Evolutionary conservation across 169 alveolate species (phyloP).

Genomic region (Babesia gibsoni): DNA sequence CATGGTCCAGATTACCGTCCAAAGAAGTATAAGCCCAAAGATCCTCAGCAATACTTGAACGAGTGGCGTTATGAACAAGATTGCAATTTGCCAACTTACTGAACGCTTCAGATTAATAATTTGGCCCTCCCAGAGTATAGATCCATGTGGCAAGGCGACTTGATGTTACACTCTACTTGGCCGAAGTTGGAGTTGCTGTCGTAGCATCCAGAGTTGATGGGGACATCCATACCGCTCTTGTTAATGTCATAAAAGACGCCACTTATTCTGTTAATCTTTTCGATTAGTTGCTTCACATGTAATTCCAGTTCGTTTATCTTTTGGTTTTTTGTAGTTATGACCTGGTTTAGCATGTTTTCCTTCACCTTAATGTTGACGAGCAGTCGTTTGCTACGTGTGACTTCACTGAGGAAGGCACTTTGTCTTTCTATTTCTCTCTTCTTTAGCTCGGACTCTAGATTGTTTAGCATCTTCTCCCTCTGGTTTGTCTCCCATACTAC

Average conservation of each 20-base stretch:
- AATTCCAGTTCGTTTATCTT: conserved; percentile 18
- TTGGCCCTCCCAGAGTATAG: conserved; percentile 38
- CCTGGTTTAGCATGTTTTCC: conserved; percentile 51
- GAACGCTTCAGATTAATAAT: not conserved
- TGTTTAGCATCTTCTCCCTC: conserved; percentile 57
- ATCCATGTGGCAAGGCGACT: conserved; percentile 52
- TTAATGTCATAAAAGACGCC: conserved; percentile 37
- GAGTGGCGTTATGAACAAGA: conserved; percentile 60
- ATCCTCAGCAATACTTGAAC: conserved; percentile 41
- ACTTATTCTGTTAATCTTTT: conserved; percentile 24
- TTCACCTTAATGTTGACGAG: conserved; percentile 50
- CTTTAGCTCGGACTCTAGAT: conserved; percentile 49
- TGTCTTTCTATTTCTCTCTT: conserved; percentile 58
- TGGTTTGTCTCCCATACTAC: conserved; percentile 54
- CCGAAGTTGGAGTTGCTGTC: not conserved
- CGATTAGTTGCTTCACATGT: conserved; percentile 14
- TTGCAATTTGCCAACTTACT: conserved; percentile 33
- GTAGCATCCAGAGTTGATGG: not conserved
- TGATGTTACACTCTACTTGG: conserved; percentile 44
- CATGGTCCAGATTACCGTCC: conserved; percentile 64
- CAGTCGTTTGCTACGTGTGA: conserved; percentile 55
- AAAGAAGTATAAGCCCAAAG: conserved; percentile 48
- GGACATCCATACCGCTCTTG: not conserved
- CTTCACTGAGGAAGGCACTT: conserved; percentile 43
- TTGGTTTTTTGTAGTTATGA: conserved; percentile 39